Base-by-base conservation (phyloP, 106 monocot genomes). In the Apostasia ramifera region DNA sequence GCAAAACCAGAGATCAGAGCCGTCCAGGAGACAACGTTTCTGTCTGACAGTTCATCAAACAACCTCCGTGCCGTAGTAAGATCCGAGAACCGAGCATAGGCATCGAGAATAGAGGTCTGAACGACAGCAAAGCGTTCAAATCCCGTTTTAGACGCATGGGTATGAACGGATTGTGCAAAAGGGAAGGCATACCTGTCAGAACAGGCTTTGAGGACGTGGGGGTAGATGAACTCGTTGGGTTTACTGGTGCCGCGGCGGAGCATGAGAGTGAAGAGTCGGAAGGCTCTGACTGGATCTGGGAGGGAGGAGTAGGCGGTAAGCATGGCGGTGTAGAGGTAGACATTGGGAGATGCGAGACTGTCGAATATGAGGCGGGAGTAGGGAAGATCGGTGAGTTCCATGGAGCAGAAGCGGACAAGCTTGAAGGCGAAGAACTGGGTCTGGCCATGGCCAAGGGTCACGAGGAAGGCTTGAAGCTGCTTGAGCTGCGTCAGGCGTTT, bases 311-410 rank as follows among this genome's bases (percentile, higher is more conserved):
- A 85, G 71, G 89, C 89, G 70, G 92, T 79, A 82, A 97, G 71
- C 77, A 97, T 84, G 58, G 89, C 92, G 66, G 95, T 84, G 86
- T 85, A 97, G 67, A 92, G 88, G 75, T 74, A 89, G 76, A 86
- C 72, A 59, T 97, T 97, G 72, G 92, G 92, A 55, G 73, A 57
- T 61, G 5, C 40, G 51, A 84, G 74, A 57, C 63, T 47, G 74
- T 84, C 79, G 81, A 97, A 92, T 81, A 97, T 70, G 74, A 59
- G 66, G 65, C 84, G 84, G 63, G 92, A 80, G 79, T 89, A 89
- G 73, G 65, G 47, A 70, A 87, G 70, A 70, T 89, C 78, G 76
- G 82, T 13, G 74, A 95, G 86, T 10, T 54, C 67, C 67, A 89
- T 69, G 77, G 80, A 13, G 82, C 69, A 72, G 84, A 85, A 84